Base-by-base conservation (phyloP, 1,284 basidiomycete species). In the Rhodotorula sp. region DNA sequence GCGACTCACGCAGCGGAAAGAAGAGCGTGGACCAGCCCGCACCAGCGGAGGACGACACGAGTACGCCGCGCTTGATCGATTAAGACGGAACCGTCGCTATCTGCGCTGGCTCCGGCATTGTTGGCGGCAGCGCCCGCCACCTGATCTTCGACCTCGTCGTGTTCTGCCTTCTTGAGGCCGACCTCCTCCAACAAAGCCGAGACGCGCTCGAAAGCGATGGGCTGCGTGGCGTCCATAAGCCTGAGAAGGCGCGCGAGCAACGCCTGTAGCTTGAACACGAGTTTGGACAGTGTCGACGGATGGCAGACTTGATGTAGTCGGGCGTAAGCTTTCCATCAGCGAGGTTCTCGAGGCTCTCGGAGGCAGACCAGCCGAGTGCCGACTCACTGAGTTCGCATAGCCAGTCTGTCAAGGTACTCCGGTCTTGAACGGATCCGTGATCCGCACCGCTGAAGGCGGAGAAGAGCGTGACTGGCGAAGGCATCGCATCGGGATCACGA, bases 391-490 rank as follows among this genome's bases (percentile, higher is more conserved):
- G n/a, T 1, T 54, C 3, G 8, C 62, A 7, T 1, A 71, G 34
- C 69, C 69, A 67, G 2, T 10, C 34, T 1, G 57, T 19, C 8
- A 59, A 65, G 19, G 43, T 28, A 16, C n/a, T 5, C 3, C 21
- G 38, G 8, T 71, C 66, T 8, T 67, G 62, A 16, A 2, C 16
- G 8, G 54, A 14, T 21, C 34, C 59, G 18, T 38, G 28, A 1
- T 34, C 56, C 50, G 10, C 16, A 3, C 26, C 5, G 23, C 2
- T 3, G 19, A 67, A 19, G 0, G 10, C 49, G 26, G 70, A 67
- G 49, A 54, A 52, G n/a, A 68, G 63, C 18, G 21, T 15, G 60
- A 66, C 14, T 1, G 62, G 26, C 18, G 66, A 65, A 1, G 67
- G 63, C 47, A 62, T 62, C 19, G 4, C 0, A 8, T 28, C 15